These are phyloP conservation scores for Candida boleticola DNA, from an alignment of 805 yeast species.

Conservation along the genomic window DNA sequence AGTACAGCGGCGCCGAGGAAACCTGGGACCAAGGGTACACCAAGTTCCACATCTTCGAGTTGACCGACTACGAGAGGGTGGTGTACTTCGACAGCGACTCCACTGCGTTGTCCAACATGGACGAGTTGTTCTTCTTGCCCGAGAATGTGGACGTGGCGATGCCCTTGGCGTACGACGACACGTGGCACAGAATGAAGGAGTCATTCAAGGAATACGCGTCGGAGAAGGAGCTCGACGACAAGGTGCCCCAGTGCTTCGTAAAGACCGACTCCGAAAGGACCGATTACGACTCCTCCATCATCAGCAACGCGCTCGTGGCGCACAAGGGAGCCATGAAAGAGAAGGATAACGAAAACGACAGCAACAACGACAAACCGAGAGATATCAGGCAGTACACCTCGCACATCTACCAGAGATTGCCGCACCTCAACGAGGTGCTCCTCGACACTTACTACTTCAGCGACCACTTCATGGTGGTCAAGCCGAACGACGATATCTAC, in stretches of 20 bases:
- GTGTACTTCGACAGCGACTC: slow-evolving; percentile 48
- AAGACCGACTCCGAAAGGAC: not conserved
- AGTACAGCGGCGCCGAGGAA: slow-evolving; percentile 9
- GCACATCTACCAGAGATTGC: not conserved
- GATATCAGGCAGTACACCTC: not conserved
- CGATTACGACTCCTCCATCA: not conserved
- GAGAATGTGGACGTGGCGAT: slow-evolving; percentile 42
- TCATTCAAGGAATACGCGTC: not conserved
- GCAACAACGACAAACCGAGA: no score
- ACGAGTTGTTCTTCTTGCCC: slow-evolving; percentile 52
- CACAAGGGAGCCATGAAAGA: not conserved
- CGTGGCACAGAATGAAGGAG: not conserved
- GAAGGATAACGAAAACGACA: not conserved
- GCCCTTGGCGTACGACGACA: slow-evolving; percentile 41
- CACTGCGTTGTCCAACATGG: slow-evolving; percentile 22
- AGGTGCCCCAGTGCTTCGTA: not conserved
- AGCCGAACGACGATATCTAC: slow-evolving; percentile 39
- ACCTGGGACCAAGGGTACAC: slow-evolving; percentile 55
- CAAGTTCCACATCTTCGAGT: slow-evolving; percentile 51
- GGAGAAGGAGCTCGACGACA: not conserved
- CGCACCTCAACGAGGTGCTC: not conserved
- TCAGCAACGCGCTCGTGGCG: not conserved
- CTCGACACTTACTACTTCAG: slow-evolving; percentile 25
- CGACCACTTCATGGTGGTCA: slow-evolving; percentile 59
- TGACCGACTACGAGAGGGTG: slow-evolving; percentile 48